Percentiles rank a stretch among this genome's conserved stretches.
These are phyloP conservation scores for Torulaspora maleeae DNA, from an alignment of 805 yeast species.

Conservation along the genomic window DNA sequence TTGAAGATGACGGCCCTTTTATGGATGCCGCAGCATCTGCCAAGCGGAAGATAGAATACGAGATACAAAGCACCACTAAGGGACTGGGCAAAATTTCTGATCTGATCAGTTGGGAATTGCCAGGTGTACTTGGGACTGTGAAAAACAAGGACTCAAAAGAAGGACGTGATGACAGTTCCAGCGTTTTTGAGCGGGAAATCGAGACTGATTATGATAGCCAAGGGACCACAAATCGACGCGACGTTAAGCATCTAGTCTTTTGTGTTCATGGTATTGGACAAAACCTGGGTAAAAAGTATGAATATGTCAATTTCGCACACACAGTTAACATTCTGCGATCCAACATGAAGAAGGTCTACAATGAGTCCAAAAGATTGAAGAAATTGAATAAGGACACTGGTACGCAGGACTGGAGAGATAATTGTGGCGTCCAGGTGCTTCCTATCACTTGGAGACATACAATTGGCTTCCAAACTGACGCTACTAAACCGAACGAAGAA, in stretches of 20 bases:
- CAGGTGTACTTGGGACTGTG: slow-evolving; percentile 12
- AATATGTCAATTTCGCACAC: slow-evolving; percentile 81
- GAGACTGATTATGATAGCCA: slow-evolving; percentile 51
- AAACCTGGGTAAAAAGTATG: slow-evolving; percentile 68
- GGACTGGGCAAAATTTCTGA: slow-evolving; percentile 22
- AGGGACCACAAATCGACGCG: slow-evolving; percentile 35
- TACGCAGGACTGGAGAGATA: slow-evolving; percentile 40
- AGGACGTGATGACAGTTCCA: slow-evolving; percentile 20
- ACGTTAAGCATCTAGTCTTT: slow-evolving; percentile 58
- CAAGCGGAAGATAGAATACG: slow-evolving; percentile 32
- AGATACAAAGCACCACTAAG: slow-evolving; percentile 16
- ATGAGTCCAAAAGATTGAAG: slow-evolving; percentile 40
- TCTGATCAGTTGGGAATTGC: slow-evolving; percentile 22
- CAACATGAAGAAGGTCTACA: slow-evolving; percentile 49
- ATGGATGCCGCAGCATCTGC: slow-evolving; percentile 21
- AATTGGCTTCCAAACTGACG: slow-evolving; percentile 51
- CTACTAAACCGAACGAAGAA: slow-evolving; percentile 41
- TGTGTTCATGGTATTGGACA: slow-evolving; percentile 97
- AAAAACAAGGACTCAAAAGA: slow-evolving; percentile 3
- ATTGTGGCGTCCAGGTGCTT: slow-evolving; percentile 70
- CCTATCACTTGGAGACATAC: slow-evolving; percentile 92
- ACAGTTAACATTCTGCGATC: slow-evolving; percentile 64
- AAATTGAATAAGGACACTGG: slow-evolving; percentile 42
- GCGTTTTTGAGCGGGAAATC: slow-evolving; percentile 42
- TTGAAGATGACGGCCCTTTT: background rate